Evolutionary conservation across 176 grass and related monocot species (phyloP).

Genomic region (Dactylis glomerata): DNA sequence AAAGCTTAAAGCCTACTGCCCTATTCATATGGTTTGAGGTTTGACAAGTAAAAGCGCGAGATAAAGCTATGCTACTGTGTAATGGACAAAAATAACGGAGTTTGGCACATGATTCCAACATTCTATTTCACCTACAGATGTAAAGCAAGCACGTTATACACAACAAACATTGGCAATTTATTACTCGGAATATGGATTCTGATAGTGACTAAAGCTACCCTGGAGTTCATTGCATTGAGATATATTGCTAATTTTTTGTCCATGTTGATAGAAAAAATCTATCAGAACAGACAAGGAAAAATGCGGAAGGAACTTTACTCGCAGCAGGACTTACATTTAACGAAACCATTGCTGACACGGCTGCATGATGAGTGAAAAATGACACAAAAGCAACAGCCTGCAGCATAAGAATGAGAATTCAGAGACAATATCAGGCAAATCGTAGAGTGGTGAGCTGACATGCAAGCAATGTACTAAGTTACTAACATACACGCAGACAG

Average conservation of each 20-base stretch:
- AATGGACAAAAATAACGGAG: neutral
- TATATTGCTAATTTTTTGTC: neutral
- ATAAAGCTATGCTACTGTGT: neutral
- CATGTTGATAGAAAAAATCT: neutral
- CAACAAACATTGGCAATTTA: neutral
- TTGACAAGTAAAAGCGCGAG: neutral
- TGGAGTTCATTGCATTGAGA: neutral
- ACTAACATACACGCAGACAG: neutral
- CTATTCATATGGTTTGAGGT: neutral
- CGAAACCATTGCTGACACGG: slow-evolving; percentile 59
- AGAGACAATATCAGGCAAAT: neutral
- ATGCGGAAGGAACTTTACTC: neutral
- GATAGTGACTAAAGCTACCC: neutral
- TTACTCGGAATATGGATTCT: neutral
- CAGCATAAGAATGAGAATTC: slow-evolving; percentile 27
- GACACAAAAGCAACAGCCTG: slow-evolving; percentile 91
- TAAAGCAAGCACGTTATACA: neutral
- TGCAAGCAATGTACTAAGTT: neutral
- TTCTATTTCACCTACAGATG: neutral
- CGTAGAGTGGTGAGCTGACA: neutral
- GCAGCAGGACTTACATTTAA: slow-evolving; percentile 60
- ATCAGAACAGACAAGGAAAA: neutral
- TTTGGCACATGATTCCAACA: neutral
- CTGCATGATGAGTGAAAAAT: slow-evolving; percentile 86
- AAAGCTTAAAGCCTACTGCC: neutral